Base-by-base conservation (phyloP, 257 asterid genomes). In the Rubia yunnanensis region DNA sequence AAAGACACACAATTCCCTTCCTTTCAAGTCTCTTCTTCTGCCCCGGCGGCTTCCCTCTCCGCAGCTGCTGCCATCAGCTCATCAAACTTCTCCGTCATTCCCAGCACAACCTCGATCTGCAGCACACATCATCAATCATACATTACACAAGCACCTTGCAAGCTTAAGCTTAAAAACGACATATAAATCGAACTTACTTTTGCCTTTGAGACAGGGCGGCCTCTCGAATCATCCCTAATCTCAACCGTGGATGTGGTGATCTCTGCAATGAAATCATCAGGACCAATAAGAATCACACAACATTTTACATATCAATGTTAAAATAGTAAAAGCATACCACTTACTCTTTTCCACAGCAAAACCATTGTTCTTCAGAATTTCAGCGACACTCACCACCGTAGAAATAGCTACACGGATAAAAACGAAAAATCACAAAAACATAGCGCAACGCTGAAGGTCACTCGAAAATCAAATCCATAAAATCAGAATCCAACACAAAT, bases 221-320 rank as follows among this genome's bases (percentile, higher is more conserved):
- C 92, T 73, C 91, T 80, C 26, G 89, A 70, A 65, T 83, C 96
- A 76, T 89, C 95, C 70, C 78, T 78, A 78, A 85, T 84, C 67
- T 86, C 95, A 79, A 85, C 89, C 53, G 92, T 89, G 36, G 95
- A 87, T 66, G 95, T 89, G 78, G 65, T 79, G 65, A 86, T 85
- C 82, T 83, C 96, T 89, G 84, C 81, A 79, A 27, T 34, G 55
- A 63, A 44, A n/a, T n/a, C 54, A 72, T 23, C 68, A 22, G 10
- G 60, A 46, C 10, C 44, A 20, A 28, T 6, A 58, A 67, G 5
- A 34, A 56, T 10, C 5, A 20, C 57, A 22, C 0, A 55, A 5
- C 18, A 54, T 6, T 2, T 24, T 10, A 17, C 31, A 56, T 24
- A 27, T 56, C 23, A 15, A 56, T 56, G 30, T 14, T 23, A 23